These are phyloP conservation scores for Aplosporella prunicola DNA, from an alignment of 2,329 filamentous ascomycete species.

Conservation along the genomic window DNA sequence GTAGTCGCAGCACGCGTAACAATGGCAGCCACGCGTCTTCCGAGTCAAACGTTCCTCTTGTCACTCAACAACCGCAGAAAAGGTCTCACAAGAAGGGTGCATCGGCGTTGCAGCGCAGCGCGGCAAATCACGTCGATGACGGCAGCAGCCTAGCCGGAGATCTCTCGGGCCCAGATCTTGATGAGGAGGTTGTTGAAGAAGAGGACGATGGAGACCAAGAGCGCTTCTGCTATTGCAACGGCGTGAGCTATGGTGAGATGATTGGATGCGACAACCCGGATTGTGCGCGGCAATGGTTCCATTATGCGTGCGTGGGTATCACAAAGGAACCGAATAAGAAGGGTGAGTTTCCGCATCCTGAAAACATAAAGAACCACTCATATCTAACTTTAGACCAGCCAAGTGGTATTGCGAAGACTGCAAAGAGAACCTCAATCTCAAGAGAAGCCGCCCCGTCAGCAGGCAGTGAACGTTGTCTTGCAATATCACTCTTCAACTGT, in stretches of 20 bases:
- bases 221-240: slow-evolving; percentile 57
- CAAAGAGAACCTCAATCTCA: slow-evolving; percentile 23
- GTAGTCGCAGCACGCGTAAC: slow-evolving; percentile 34
- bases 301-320: slow-evolving; percentile 54
- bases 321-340: slow-evolving; percentile 50
- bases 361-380: neutral
- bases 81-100: slow-evolving; percentile 28
- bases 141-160: slow-evolving; percentile 11
- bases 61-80: slow-evolving; percentile 23
- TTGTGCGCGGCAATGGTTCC: slow-evolving; percentile 59
- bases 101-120: slow-evolving; percentile 18
- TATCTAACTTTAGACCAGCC: slow-evolving; percentile 15
- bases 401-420: slow-evolving; percentile 34
- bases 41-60: slow-evolving; percentile 26
- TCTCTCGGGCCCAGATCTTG: slow-evolving; percentile 16
- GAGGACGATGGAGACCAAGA: slow-evolving; percentile 39
- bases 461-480: no score
- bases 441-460: slow-evolving; percentile 28
- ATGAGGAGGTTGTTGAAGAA: slow-evolving; percentile 26
- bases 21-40: slow-evolving; percentile 28
- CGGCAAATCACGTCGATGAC: slow-evolving; percentile 7
- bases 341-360: slow-evolving; percentile 16
- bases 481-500: no score
- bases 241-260: slow-evolving; percentile 58
- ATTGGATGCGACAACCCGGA: slow-evolving; percentile 57